phyloP scores from a whole-genome alignment of 495 filamentous ascomycete genomes.

The Aspergillus ellipticus region DNA sequence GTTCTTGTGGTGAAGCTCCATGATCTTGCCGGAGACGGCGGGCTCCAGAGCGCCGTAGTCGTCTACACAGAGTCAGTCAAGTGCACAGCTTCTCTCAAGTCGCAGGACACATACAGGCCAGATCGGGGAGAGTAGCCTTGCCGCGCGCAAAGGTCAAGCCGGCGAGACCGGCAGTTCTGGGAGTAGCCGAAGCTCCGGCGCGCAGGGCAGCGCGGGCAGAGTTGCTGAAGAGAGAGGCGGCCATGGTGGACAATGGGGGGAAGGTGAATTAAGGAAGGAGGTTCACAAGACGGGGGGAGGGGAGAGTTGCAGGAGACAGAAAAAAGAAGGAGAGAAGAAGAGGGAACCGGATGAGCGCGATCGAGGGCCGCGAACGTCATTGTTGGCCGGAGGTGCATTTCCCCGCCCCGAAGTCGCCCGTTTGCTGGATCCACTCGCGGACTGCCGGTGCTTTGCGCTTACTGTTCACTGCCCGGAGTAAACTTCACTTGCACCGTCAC shows the following conservation, averaged over 20 bases:
- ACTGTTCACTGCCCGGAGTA: too few species aligned
- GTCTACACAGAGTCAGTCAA: slow-evolving; percentile 44
- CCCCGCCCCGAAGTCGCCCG: slow-evolving; percentile 16
- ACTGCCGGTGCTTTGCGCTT: too few species aligned
- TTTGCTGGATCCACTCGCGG: background rate
- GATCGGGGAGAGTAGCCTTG: slow-evolving; percentile 91
- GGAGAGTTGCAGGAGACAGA: slow-evolving; percentile 1
- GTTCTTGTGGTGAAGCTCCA: slow-evolving; percentile 80
- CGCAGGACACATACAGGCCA: slow-evolving; percentile 66
- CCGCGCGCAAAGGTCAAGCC: slow-evolving; percentile 72
- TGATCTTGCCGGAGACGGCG: slow-evolving; percentile 92
- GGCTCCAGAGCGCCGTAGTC: slow-evolving; percentile 93
- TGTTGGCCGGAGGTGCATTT: slow-evolving; percentile 19
- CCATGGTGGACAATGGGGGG: slow-evolving; percentile 41
- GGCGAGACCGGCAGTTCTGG: slow-evolving; percentile 54
- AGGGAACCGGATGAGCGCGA: background rate
- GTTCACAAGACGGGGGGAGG: slow-evolving; percentile 6
- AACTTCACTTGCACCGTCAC: too few species aligned
- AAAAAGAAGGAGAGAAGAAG: background rate
- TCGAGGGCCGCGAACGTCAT: slow-evolving; percentile 15
- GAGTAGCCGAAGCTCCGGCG: slow-evolving; percentile 46
- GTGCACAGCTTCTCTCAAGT: background rate
- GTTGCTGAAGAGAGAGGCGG: slow-evolving; percentile 50
- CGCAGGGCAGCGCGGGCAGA: slow-evolving; percentile 55
- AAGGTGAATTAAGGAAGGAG: slow-evolving; percentile 5